Percentiles rank a stretch among this genome's conserved stretches.
These are phyloP conservation scores for Linderina pennispora DNA, from an alignment of 192 early-diverging fungal species.

Conservation along the genomic window DNA sequence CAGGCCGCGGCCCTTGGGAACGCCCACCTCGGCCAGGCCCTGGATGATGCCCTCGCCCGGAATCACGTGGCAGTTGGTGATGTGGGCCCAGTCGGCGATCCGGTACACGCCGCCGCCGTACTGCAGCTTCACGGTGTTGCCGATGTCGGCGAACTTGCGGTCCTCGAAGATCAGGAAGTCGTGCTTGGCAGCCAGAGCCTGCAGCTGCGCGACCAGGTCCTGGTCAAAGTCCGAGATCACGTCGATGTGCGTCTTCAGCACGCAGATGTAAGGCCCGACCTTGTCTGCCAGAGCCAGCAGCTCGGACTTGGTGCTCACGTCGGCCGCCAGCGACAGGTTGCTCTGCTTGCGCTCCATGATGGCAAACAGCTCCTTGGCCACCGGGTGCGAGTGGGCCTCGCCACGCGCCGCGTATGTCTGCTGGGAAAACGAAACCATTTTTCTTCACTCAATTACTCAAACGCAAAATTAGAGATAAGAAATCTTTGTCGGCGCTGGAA, in stretches of 20 bases:
- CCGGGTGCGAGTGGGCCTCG: slow-evolving; percentile 63
- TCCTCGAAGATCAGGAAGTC: slow-evolving; percentile 98
- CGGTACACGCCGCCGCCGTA: slow-evolving; percentile 86
- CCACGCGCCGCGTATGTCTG: slow-evolving; percentile 63
- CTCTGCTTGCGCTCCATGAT: slow-evolving; percentile 87
- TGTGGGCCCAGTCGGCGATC: slow-evolving; percentile 93
- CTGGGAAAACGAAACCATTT: slow-evolving; percentile 38
- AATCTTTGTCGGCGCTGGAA: neutral
- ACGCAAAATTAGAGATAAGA: neutral
- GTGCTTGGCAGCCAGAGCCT: slow-evolving; percentile 72
- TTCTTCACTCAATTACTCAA: too few species aligned
- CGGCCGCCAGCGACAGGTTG: slow-evolving; percentile 87
- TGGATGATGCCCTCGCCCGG: slow-evolving; percentile 95
- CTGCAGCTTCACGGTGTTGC: slow-evolving; percentile 96
- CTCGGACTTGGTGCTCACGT: slow-evolving; percentile 83
- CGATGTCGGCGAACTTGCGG: slow-evolving; percentile 99
- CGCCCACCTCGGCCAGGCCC: slow-evolving; percentile 84
- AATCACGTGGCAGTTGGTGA: slow-evolving; percentile 92
- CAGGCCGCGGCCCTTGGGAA: slow-evolving; percentile 66
- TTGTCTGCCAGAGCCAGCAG: slow-evolving; percentile 81
- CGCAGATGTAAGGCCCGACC: slow-evolving; percentile 92
- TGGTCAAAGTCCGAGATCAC: slow-evolving; percentile 89
- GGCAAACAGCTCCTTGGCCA: slow-evolving; percentile 66
- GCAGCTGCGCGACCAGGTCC: slow-evolving; percentile 69
- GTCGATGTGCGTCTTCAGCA: slow-evolving; percentile 98